Conservation (phyloP, 495 filamentous ascomycete species). For the Corynascus novoguineensis region DNA sequence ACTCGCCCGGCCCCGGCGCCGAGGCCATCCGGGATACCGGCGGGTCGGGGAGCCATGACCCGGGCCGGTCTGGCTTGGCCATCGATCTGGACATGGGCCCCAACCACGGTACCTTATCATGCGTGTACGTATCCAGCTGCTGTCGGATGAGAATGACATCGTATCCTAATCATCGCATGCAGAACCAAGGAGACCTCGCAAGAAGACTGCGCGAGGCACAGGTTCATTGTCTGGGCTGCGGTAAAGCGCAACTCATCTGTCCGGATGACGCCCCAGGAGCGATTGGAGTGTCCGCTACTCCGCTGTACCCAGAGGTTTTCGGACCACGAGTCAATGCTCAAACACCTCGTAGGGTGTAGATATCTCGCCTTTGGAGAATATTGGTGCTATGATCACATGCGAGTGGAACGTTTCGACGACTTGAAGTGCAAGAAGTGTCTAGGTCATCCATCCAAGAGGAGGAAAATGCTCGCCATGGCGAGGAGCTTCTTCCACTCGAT, state of each 20-base stretch:
- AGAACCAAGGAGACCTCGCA: conserved; percentile 38
- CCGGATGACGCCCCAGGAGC: conserved; percentile 38
- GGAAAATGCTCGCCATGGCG: conserved; percentile 43
- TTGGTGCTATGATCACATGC: conserved; percentile 44
- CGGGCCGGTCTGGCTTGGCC: neutral
- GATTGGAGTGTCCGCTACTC: conserved; percentile 40
- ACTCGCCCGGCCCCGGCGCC: conserved; percentile 16
- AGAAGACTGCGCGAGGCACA: conserved; percentile 42
- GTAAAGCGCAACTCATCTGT: conserved; percentile 44
- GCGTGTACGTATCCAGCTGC: conserved; percentile 29
- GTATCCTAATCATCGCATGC: conserved; percentile 25
- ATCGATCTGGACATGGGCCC: conserved; percentile 5
- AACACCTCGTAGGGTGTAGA: conserved; percentile 37
- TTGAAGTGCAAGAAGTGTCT: conserved; percentile 41
- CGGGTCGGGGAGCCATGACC: neutral
- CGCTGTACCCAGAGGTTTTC: conserved; percentile 37
- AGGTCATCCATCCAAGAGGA: conserved; percentile 43
- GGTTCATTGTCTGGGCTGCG: conserved; percentile 48
- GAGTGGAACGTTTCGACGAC: conserved; percentile 45
- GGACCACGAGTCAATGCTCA: conserved; percentile 44
- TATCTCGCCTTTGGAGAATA: conserved; percentile 43
- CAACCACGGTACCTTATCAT: conserved; percentile 21
- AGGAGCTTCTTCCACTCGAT: conserved; percentile 46
- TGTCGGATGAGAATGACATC: neutral
- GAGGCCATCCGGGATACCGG: conserved; percentile 11